A percentile compares a stretch with the other conserved stretches of the same genome.
Evolutionary conservation across 768 basidiomycete genomes (phyloP).

Genomic region (Suillus occidentalis): DNA sequence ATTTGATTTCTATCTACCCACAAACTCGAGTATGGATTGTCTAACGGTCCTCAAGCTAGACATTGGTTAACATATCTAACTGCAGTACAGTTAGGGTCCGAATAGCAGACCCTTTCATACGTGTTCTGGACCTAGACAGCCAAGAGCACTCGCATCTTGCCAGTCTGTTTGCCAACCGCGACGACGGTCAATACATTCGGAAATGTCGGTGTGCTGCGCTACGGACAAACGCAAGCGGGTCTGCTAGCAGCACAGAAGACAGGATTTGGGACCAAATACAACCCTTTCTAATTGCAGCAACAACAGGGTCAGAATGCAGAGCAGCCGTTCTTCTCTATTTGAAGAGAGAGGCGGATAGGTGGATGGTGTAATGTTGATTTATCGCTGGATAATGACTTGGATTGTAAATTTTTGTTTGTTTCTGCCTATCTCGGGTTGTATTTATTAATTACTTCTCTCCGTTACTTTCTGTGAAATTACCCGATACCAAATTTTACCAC

Average conservation of each 20-base stretch:
- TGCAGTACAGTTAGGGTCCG: no score
- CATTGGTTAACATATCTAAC: no score
- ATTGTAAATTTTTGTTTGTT: conserved; percentile 9
- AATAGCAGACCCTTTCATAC: no score
- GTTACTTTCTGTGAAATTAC: conserved; percentile 1
- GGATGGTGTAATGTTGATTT: conserved; percentile 1
- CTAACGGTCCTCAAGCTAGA: background rate
- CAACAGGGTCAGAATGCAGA: conserved; percentile 54
- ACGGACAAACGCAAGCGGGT: conserved; percentile 59
- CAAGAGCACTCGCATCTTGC: conserved; percentile 77
- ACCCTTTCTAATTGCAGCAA: conserved; percentile 63
- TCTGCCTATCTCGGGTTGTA: background rate
- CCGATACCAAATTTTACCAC: conserved; percentile 3
- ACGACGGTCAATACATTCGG: conserved; percentile 97
- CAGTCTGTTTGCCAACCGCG: conserved; percentile 78
- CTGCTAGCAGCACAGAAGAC: conserved; percentile 46
- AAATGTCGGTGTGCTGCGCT: conserved; percentile 79
- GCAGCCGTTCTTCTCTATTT: conserved; percentile 83
- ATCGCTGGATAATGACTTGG: conserved; percentile 11
- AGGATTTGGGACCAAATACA: conserved; percentile 53
- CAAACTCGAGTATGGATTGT: background rate
- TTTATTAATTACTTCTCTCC: conserved; percentile 1
- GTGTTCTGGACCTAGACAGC: background rate
- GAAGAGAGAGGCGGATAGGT: conserved; percentile 20
- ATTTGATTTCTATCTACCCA: background rate